Conservation (phyloP, 2,329 filamentous ascomycete species). For the Sporothrix phasma region DNA sequence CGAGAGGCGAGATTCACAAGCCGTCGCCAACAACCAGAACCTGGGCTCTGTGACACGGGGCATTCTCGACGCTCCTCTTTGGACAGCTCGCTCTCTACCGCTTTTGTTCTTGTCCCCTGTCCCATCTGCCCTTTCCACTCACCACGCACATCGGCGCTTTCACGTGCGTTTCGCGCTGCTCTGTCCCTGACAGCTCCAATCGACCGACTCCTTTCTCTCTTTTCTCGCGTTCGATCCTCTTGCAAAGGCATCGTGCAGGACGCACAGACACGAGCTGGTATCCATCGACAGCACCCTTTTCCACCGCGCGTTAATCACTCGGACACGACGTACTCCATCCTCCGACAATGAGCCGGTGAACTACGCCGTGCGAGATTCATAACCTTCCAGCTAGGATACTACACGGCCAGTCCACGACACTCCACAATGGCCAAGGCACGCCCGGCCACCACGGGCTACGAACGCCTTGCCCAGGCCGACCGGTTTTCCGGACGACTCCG, state of each 20-base stretch:
- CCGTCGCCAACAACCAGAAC: not conserved
- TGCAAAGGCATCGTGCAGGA: no score
- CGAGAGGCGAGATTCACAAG: not conserved
- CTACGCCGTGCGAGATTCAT: not conserved
- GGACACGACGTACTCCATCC: not conserved
- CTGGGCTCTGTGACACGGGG: not conserved
- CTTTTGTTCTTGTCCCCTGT: not conserved
- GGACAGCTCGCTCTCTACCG: not conserved
- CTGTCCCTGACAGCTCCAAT: no score
- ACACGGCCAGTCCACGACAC: not conserved
- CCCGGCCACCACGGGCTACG: conserved; percentile 71
- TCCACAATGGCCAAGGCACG: conserved; percentile 50
- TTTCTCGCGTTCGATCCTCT: no score
- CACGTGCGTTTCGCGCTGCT: not conserved
- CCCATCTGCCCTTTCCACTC: no score
- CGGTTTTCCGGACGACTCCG: conserved; percentile 58
- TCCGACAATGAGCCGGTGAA: not conserved
- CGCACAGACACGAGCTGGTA: no score
- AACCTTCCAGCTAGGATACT: not conserved
- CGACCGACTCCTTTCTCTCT: no score
- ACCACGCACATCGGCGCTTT: not conserved
- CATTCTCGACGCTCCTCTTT: not conserved
- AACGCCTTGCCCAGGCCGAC: conserved; percentile 74
- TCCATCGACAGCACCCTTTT: not conserved
- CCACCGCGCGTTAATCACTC: not conserved